Evolutionary conservation across 176 grass and related monocot genomes (phyloP).

Genomic region (Guadua angustifolia): DNA sequence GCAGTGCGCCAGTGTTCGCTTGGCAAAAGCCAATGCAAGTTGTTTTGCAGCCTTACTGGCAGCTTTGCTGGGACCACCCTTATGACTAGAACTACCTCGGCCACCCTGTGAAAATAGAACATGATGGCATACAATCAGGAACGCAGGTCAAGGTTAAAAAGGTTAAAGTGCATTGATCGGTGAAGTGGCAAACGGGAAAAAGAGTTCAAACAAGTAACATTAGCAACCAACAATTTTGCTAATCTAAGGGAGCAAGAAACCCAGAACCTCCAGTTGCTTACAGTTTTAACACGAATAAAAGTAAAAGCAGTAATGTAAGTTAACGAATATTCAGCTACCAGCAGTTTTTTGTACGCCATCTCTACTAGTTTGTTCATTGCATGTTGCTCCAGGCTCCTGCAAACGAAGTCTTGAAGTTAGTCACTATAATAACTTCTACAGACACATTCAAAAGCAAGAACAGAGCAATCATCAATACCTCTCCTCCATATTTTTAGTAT

Average conservation of each 20-base stretch:
- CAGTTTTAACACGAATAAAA: slow-evolving; percentile 17
- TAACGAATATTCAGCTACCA: slow-evolving; percentile 57
- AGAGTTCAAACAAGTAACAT: not conserved
- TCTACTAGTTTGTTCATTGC: slow-evolving; percentile 75
- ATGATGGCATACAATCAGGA: slow-evolving; percentile 5
- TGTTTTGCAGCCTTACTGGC: slow-evolving; percentile 63
- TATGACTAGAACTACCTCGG: slow-evolving; percentile 73
- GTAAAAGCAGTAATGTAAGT: slow-evolving; percentile 15
- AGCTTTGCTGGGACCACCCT: slow-evolving; percentile 60
- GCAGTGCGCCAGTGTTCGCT: slow-evolving; percentile 55
- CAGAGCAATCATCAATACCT: slow-evolving; percentile 53
- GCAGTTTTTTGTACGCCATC: slow-evolving; percentile 65
- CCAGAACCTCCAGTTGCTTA: not conserved
- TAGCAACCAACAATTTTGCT: not conserved
- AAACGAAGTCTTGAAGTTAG: slow-evolving; percentile 38
- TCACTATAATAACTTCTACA: slow-evolving; percentile 16
- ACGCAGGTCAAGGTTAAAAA: slow-evolving; percentile 29
- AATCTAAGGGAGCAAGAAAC: not conserved
- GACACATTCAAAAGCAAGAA: not conserved
- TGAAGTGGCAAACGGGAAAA: not conserved
- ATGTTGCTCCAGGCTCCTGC: slow-evolving; percentile 63
- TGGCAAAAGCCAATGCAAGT: slow-evolving; percentile 64
- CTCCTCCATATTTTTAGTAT: slow-evolving; percentile 64
- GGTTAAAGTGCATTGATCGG: not conserved
- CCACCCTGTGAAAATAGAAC: slow-evolving; percentile 57